phyloP scores from a whole-genome alignment of 805 yeast species.

The Isabelozyma gotoi region DNA sequence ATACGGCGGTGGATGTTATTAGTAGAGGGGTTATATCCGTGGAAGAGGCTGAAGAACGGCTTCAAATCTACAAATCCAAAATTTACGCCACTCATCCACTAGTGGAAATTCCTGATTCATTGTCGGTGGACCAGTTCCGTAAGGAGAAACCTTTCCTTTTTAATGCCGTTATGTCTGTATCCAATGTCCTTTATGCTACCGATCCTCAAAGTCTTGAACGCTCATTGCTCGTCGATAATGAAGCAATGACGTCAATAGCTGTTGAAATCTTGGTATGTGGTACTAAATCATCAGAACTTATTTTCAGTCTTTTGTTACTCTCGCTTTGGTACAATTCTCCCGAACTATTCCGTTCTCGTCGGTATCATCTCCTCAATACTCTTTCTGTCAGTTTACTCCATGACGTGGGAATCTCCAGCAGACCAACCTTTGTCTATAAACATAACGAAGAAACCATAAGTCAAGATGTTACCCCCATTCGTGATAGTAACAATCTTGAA shows the following conservation, averaged over 20 bases:
- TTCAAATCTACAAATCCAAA: constrained; percentile 47
- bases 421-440: constrained; percentile 28
- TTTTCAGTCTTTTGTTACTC: constrained; percentile 60
- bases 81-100: constrained; percentile 55
- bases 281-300: constrained; percentile 63
- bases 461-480: constrained; percentile 3
- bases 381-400: constrained; percentile 67
- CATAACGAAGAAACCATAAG: constrained; percentile 12
- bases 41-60: constrained; percentile 58
- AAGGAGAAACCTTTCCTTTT: constrained; percentile 59
- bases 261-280: constrained; percentile 70
- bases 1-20: constrained; percentile 47
- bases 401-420: constrained; percentile 72
- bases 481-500: constrained; percentile 26
- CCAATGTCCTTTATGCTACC: constrained; percentile 46
- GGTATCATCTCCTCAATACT: constrained; percentile 68
- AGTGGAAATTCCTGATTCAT: constrained; percentile 48
- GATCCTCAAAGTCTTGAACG: constrained; percentile 29
- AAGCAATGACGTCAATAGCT: constrained; percentile 49
- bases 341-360: constrained; percentile 75
- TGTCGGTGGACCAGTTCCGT: constrained; percentile 49
- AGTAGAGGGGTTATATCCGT: constrained; percentile 54
- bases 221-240: constrained; percentile 45
- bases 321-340: constrained; percentile 84
- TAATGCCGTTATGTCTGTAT: constrained; percentile 61